These are phyloP conservation scores for Helichrysum umbraculigerum DNA, from an alignment of 129 eudicot genomes.

Conservation along the genomic window DNA sequence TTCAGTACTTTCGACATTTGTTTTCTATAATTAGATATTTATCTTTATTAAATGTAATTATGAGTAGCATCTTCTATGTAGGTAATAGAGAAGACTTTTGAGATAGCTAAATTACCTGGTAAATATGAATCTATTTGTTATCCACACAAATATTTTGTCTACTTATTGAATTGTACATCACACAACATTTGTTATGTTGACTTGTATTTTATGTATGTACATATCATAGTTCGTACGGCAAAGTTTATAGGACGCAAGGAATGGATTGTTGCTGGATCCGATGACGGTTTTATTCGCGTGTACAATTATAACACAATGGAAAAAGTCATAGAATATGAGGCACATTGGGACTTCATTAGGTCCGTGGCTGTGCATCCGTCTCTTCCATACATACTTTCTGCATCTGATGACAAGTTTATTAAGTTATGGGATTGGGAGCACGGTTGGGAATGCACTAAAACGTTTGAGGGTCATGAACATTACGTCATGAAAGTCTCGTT, in stretches of 20 bases:
- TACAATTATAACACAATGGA: conserved; percentile 55
- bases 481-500: conserved; percentile 59
- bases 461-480: conserved; percentile 57
- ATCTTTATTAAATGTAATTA: neutral
- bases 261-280: conserved; percentile 54
- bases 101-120: conserved; percentile 72
- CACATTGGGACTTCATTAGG: conserved; percentile 30
- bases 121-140: neutral
- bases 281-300: conserved; percentile 56
- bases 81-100: conserved; percentile 67
- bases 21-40: too few species aligned
- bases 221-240: conserved; percentile 43
- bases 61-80: conserved; percentile 21
- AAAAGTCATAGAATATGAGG: conserved; percentile 25
- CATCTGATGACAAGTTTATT: conserved; percentile 52
- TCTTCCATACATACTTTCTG: conserved; percentile 53
- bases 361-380: conserved; percentile 39
- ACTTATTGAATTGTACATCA: too few species aligned
- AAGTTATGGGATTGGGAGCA: conserved; percentile 73
- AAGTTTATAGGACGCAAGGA: conserved; percentile 48
- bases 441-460: conserved; percentile 54
- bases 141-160: neutral
- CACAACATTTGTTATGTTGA: too few species aligned
- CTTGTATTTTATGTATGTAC: neutral
- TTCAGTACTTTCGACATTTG: neutral